Conservation (phyloP, 495 filamentous ascomycete genomes). For the Echria macrotheca region DNA sequence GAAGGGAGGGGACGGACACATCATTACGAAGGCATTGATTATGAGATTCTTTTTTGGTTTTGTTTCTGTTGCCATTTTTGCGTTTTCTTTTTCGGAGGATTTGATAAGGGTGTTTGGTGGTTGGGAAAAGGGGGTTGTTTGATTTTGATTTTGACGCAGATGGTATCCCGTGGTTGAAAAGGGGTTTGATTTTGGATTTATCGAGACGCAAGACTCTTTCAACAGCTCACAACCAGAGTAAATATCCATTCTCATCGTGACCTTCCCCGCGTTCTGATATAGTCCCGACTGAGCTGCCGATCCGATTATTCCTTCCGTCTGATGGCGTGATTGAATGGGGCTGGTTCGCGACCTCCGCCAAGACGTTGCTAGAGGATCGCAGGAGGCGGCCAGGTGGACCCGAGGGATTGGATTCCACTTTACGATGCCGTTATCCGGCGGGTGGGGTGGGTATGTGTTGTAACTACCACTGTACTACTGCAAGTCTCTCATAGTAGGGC, state of each 20-base stretch:
- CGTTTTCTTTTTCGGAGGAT: background rate
- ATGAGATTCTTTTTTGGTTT: conserved; percentile 53
- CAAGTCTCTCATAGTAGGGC: background rate
- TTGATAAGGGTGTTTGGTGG: too few species aligned
- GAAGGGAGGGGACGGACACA: conserved; percentile 27
- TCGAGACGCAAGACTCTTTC: too few species aligned
- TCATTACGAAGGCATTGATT: conserved; percentile 62
- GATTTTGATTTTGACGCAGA: background rate
- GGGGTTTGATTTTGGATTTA: too few species aligned
- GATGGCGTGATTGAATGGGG: conserved; percentile 25
- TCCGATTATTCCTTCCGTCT: too few species aligned
- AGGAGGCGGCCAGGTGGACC: background rate
- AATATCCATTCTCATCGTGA: too few species aligned
- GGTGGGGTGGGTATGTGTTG: background rate
- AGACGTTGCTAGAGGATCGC: too few species aligned
- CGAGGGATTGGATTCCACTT: background rate
- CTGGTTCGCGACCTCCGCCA: too few species aligned
- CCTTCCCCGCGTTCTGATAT: too few species aligned
- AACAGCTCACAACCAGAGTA: too few species aligned
- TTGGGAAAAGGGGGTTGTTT: background rate
- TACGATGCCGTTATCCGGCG: background rate
- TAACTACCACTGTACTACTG: background rate
- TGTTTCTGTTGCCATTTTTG: background rate
- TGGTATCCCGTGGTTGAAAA: too few species aligned
- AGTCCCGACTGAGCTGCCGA: background rate